A percentile compares a stretch with the other conserved stretches of the same genome.
Conservation (phyloP, 805 yeast genomes). For the Suhomyces canberraensis region DNA sequence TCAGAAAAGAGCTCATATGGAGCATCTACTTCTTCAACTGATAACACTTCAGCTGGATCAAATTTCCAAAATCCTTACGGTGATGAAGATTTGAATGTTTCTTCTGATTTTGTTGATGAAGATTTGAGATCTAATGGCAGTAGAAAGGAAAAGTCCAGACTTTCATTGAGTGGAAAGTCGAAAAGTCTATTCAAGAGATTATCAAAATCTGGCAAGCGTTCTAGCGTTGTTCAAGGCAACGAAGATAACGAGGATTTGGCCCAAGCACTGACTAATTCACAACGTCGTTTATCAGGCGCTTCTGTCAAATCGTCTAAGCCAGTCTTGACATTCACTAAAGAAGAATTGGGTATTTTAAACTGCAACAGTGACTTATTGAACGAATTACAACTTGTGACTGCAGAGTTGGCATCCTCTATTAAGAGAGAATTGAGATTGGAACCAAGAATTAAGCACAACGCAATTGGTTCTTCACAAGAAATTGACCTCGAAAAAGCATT, state of each 20-base stretch:
- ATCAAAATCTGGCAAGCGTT: conserved; percentile 24
- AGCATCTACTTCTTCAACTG: conserved; percentile 6
- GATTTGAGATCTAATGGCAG: conserved; percentile 1
- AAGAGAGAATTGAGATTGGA: conserved; percentile 66
- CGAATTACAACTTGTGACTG: conserved; percentile 66
- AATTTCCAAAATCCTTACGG: conserved; percentile 2
- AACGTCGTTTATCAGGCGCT: background rate
- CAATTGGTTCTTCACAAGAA: conserved; percentile 10
- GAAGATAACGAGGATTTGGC: conserved; percentile 5
- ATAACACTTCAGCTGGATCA: conserved; percentile 5
- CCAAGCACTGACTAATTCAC: background rate
- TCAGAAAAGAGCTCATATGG: conserved; percentile 7
- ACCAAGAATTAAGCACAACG: conserved; percentile 27
- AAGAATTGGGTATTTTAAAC: conserved; percentile 59
- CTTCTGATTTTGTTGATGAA: conserved; percentile 4
- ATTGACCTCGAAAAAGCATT: conserved; percentile 24
- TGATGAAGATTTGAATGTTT: background rate
- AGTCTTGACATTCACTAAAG: conserved; percentile 42
- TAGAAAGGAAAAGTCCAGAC: conserved; percentile 19
- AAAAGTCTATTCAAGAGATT: conserved; percentile 32
- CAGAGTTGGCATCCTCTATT: conserved; percentile 70
- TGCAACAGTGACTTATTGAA: conserved; percentile 57
- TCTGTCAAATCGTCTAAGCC: background rate
- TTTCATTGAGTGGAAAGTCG: conserved; percentile 26
- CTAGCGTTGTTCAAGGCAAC: background rate